phyloP scores from a whole-genome alignment of 108 stramenopile species.

The Fragilariopsis cylindrus region DNA sequence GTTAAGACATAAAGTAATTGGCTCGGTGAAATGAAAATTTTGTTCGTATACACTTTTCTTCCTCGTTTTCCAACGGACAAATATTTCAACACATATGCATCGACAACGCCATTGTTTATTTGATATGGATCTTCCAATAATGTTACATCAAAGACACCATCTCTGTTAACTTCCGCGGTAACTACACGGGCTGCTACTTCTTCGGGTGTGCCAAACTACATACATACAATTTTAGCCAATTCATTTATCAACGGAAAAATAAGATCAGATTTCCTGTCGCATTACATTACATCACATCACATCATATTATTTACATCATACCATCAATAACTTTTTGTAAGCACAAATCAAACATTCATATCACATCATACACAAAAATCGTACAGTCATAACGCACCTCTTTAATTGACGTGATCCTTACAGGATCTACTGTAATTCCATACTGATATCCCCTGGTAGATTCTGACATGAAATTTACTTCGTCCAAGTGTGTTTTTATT shows the following conservation, averaged over 20 bases:
- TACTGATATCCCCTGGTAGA: constrained; percentile 52
- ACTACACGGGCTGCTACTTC: constrained; percentile 84
- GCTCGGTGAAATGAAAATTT: constrained; percentile 55
- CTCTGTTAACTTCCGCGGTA: constrained; percentile 81
- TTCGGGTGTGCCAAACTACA: constrained; percentile 78
- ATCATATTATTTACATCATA: neutral
- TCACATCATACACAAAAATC: neutral
- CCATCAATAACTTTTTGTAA: too few relatives aligned
- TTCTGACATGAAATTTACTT: constrained; percentile 59
- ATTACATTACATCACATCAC: neutral
- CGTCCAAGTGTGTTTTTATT: constrained; percentile 80
- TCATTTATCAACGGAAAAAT: neutral
- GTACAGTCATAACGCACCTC: constrained; percentile 25
- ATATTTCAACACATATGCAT: constrained; percentile 69
- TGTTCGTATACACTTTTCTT: constrained; percentile 63
- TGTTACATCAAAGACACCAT: constrained; percentile 83
- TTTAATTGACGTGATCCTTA: constrained; percentile 59
- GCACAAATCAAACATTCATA: neutral
- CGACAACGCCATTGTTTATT: constrained; percentile 25
- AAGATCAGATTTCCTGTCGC: neutral
- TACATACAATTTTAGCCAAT: neutral
- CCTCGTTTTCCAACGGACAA: constrained; percentile 71
- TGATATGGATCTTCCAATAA: constrained; percentile 68
- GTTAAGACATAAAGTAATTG: constrained; percentile 77
- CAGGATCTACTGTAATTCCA: constrained; percentile 84